phyloP scores from a whole-genome alignment of 176 grass and related monocot species.

The Neostapfia colusana region DNA sequence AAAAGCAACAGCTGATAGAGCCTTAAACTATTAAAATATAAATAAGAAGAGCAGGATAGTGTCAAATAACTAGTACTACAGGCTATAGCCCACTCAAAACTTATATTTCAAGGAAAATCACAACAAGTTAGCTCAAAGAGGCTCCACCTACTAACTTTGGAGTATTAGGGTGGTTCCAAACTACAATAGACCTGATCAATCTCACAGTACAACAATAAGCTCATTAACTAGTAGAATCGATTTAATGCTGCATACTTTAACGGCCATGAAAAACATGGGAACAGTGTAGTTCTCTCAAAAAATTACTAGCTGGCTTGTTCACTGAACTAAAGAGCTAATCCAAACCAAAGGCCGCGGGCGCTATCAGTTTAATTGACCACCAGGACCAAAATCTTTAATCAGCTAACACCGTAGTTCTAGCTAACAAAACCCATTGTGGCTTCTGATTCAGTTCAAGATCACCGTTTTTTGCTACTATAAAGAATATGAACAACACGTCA shows the following conservation, averaged over 20 bases:
- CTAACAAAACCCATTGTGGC: not conserved
- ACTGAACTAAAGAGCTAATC: not conserved
- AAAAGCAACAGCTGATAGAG: not conserved
- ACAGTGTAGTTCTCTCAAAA: not conserved
- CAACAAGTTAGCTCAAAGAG: not conserved
- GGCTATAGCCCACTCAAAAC: not conserved
- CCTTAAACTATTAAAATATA: not conserved
- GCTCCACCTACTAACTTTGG: not conserved
- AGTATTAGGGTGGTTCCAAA: not conserved
- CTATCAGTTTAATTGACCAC: not conserved
- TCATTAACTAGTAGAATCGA: not conserved
- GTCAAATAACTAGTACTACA: not conserved
- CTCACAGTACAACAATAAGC: not conserved
- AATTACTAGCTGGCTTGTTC: not conserved
- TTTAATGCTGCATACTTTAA: not conserved
- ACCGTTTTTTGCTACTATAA: not conserved
- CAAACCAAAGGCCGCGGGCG: not conserved
- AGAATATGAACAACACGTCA: not conserved
- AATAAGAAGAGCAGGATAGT: not conserved
- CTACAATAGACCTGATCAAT: not conserved
- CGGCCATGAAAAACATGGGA: not conserved
- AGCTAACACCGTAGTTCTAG: not conserved
- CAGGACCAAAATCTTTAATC: not conserved
- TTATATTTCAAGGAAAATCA: not conserved
- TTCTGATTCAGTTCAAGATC: not conserved